Evolutionary conservation across 805 yeast species (phyloP).

Genomic region (Cyberlindnera petersonii): DNA sequence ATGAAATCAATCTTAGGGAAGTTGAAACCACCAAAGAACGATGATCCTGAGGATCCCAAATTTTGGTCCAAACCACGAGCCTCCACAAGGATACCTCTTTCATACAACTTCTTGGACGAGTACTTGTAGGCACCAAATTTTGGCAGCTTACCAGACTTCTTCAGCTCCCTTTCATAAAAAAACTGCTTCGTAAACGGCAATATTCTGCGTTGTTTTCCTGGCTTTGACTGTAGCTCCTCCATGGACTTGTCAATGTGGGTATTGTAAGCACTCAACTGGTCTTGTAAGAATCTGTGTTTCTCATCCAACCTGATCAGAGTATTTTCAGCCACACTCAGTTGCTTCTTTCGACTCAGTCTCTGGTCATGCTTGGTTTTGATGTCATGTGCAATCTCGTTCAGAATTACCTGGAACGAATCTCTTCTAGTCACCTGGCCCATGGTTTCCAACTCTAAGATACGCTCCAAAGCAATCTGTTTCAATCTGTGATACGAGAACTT

Average conservation of each 20-base stretch:
- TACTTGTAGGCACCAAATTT: slow-evolving; percentile 76
- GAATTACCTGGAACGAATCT: slow-evolving; percentile 70
- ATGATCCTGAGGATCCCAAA: slow-evolving; percentile 33
- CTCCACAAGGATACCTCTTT: slow-evolving; percentile 62
- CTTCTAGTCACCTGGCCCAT: slow-evolving; percentile 60
- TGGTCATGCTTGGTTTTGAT: slow-evolving; percentile 56
- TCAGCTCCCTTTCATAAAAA: slow-evolving; percentile 68
- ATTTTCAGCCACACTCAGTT: slow-evolving; percentile 40
- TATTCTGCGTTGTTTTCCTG: slow-evolving; percentile 29
- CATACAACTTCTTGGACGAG: slow-evolving; percentile 69
- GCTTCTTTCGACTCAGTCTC: slow-evolving; percentile 43
- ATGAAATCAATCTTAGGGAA: slow-evolving; percentile 68
- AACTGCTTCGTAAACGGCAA: slow-evolving; percentile 68
- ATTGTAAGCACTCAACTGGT: slow-evolving; percentile 40
- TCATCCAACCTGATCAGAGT: slow-evolving; percentile 43
- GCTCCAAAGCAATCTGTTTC: slow-evolving; percentile 70
- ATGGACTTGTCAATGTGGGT: slow-evolving; percentile 48
- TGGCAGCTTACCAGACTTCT: slow-evolving; percentile 62
- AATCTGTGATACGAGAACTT: slow-evolving; percentile 62
- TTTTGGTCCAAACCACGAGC: slow-evolving; percentile 50
- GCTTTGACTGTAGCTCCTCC: slow-evolving; percentile 43
- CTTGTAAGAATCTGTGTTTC: slow-evolving; percentile 41
- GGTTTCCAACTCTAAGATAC: slow-evolving; percentile 70
- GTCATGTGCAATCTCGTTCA: slow-evolving; percentile 82
- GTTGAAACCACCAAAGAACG: slow-evolving; percentile 40